Evolutionary conservation across 140 eudicot species (phyloP).

Genomic region (Bidens hawaiensis): DNA sequence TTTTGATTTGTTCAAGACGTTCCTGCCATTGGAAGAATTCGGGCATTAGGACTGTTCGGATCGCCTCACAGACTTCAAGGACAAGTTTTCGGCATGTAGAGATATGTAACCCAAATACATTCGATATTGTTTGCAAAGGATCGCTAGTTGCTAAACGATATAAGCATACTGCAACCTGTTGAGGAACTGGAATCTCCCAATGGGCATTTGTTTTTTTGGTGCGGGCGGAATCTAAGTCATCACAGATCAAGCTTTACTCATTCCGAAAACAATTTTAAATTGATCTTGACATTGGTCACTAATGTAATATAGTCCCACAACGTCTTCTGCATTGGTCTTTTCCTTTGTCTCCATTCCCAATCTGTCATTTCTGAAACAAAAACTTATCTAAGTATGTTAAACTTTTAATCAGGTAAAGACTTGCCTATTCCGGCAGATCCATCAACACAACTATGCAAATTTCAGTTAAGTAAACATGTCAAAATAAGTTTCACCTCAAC

Average conservation of each 20-base stretch:
- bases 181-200: constrained; percentile 65
- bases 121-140: constrained; percentile 53
- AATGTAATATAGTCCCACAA: constrained; percentile 65
- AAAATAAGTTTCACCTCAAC: too few relatives aligned
- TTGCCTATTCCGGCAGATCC: too few relatives aligned
- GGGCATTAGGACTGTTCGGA: too few relatives aligned
- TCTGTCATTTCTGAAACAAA: too few relatives aligned
- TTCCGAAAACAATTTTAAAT: constrained; percentile 47
- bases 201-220: constrained; percentile 60
- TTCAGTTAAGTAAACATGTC: too few relatives aligned
- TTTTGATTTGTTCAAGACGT: constrained; percentile 21
- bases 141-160: constrained; percentile 83
- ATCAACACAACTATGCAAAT: too few relatives aligned
- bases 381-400: too few relatives aligned
- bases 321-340: too few relatives aligned
- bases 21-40: constrained; percentile 43
- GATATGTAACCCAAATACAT: constrained; percentile 52
- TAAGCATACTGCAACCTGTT: constrained; percentile 73
- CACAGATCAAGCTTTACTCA: constrained; percentile 63
- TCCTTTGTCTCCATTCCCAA: constrained; percentile 60
- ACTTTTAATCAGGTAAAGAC: too few relatives aligned
- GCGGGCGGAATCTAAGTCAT: constrained; percentile 45
- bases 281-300: constrained; percentile 58
- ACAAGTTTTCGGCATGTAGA: too few relatives aligned
- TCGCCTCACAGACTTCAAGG: too few relatives aligned